Percentiles rank a stretch among this genome's conserved stretches.
These are phyloP conservation scores for Cladophialophora immunda DNA, from an alignment of 2,329 filamentous ascomycete species.

Conservation along the genomic window DNA sequence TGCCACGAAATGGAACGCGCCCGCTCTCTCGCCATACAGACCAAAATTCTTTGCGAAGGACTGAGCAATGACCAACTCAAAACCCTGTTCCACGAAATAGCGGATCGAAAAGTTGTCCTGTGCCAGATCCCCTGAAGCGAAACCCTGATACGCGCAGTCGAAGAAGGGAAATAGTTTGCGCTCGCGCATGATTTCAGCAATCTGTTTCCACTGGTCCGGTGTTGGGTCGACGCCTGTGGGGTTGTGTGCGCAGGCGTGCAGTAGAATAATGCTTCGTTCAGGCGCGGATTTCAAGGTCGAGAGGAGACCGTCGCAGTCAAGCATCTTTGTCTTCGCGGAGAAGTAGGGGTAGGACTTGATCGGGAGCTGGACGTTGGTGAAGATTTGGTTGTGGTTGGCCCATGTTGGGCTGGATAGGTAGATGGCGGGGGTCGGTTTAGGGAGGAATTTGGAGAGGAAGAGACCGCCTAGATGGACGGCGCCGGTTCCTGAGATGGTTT, in stretches of 20 bases:
- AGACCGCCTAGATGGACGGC: constrained; percentile 92
- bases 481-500: constrained; percentile 97
- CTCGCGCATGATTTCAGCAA: constrained; percentile 77
- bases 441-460: constrained; percentile 93
- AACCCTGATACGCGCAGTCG: constrained; percentile 93
- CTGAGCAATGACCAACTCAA: constrained; percentile 69
- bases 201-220: constrained; percentile 90
- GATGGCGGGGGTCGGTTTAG: constrained; percentile 69
- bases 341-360: constrained; percentile 94
- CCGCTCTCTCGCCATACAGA: constrained; percentile 93
- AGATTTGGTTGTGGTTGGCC: constrained; percentile 99
- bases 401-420: constrained; percentile 96
- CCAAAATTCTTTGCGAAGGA: constrained; percentile 75
- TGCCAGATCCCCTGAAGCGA: constrained; percentile 87
- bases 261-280: constrained; percentile 82
- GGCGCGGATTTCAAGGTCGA: constrained; percentile 74
- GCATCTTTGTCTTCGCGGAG: constrained; percentile 82
- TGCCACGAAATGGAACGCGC: constrained; percentile 94
- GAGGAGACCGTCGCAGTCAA: constrained; percentile 92
- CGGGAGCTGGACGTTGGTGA: constrained; percentile 83
- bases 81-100: constrained; percentile 93
- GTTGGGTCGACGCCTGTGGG: constrained; percentile 97
- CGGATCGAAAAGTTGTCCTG: constrained; percentile 91
- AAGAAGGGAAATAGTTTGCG: constrained; percentile 97
- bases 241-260: constrained; percentile 98